Percentiles rank a stretch among this genome's conserved stretches.
These are phyloP conservation scores for Fusarium liriodendri DNA, from an alignment of 2,329 filamentous ascomycete species.

Conservation along the genomic window DNA sequence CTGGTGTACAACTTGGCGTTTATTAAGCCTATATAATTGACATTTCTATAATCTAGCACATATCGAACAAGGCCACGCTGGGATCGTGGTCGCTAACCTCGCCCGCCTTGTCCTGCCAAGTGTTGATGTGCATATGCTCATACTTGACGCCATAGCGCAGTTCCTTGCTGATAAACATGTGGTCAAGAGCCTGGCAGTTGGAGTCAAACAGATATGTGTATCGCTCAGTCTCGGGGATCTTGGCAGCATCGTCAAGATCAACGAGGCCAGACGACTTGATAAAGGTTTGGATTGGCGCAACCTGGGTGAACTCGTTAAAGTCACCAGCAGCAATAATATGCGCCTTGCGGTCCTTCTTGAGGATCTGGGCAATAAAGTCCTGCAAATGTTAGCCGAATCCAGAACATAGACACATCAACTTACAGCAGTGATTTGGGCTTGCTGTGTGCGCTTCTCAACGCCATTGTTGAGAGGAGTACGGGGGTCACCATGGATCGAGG, in stretches of 20 bases:
- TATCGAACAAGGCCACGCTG: conserved; percentile 70
- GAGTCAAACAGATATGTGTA: conserved; percentile 79
- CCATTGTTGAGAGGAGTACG: conserved; percentile 75
- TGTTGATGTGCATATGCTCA: conserved; percentile 78
- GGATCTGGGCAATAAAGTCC: conserved; percentile 67
- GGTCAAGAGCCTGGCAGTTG: conserved; percentile 77
- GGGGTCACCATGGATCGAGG: conserved; percentile 72
- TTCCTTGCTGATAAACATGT: conserved; percentile 72
- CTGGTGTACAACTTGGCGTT: background rate
- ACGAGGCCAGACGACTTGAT: conserved; percentile 62
- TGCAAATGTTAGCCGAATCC: conserved; percentile 38
- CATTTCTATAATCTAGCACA: conserved; percentile 56
- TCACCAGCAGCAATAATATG: conserved; percentile 72
- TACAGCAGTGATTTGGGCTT: conserved; percentile 69
- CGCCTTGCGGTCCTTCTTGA: conserved; percentile 66
- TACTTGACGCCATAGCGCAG: conserved; percentile 60
- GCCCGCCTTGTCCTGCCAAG: conserved; percentile 69
- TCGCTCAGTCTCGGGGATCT: conserved; percentile 65
- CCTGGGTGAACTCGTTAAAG: conserved; percentile 79
- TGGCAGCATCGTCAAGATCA: conserved; percentile 71
- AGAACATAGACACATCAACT: conserved; percentile 39
- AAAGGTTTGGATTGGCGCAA: conserved; percentile 68
- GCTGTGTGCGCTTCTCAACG: conserved; percentile 65
- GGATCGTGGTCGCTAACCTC: conserved; percentile 77
- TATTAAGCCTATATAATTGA: background rate